Evolutionary conservation across 2,329 filamentous ascomycete genomes (phyloP), one percentile per base, ranked within the genome.

Genomic region (Alternaria sp.): DNA sequence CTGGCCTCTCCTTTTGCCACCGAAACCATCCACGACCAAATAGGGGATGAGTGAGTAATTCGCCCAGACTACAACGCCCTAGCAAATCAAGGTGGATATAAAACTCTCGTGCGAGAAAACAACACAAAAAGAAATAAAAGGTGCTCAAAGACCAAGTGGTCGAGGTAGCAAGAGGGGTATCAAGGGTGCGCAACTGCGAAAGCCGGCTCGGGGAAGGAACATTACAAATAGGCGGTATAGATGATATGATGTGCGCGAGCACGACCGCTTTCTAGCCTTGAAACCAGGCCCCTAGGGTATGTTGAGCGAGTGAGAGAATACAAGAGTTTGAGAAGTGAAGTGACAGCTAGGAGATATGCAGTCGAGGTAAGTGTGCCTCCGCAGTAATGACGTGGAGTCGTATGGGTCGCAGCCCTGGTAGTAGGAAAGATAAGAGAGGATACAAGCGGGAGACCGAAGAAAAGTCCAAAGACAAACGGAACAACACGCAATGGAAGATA

Each of bases 91-190:
- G 34, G 37, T 39, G 45, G 24, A 49, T 78, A 75, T 79, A 77
- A 77, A 76, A 79, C 77, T 77, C 70, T 78, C 74, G 77, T 78
- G 76, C 78, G 78, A 77, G 24, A 17, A 21, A 53, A 48, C 3
- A 14, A 42, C 36, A 51, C 39, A 14, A 45, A 42, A 52, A 41
- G 23, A 46, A 24, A 52, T 31, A 45, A 61, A 46, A 21, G 51
- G 31, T 28, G 48, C 42, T 40, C 33, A 40, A 45, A 48, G 17
- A 49, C 50, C 23, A 52, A 24, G 7, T 5, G 51, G 53, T 13
- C 39, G 45, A 56, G 24, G 29, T 57, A 42, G 40, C 41, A 45
- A 36, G n/a, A 48, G 36, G 62, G 63, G 63, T 65, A 65, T 65
- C 63, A 57, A 61, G 51, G 54, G 50, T 36, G 41, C 48, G 34